These are phyloP conservation scores for Eutrema yunnanense DNA, from an alignment of 345 rosid species.

Conservation along the genomic window DNA sequence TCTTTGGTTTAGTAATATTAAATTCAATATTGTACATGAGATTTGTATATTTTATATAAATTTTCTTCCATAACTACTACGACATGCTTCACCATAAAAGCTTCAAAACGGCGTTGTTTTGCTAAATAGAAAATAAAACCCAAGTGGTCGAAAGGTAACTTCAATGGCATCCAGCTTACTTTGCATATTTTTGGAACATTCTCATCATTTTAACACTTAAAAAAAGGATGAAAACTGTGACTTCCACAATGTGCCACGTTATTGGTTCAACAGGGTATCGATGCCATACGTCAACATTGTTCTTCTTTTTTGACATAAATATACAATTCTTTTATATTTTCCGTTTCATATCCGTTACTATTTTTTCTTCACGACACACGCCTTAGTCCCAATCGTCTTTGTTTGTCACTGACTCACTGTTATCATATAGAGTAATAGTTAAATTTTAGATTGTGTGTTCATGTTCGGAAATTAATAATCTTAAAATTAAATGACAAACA, in stretches of 20 bases:
- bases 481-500: neutral
- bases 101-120: neutral
- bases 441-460: neutral
- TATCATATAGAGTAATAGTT: neutral
- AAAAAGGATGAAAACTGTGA: slow-evolving; percentile 24
- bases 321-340: neutral
- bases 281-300: slow-evolving; percentile 33
- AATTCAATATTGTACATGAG: neutral
- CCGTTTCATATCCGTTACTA: slow-evolving; percentile 5
- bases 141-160: slow-evolving; percentile 20
- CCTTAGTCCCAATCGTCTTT: neutral
- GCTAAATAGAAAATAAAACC: neutral
- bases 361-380: neutral
- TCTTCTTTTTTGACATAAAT: slow-evolving; percentile 1
- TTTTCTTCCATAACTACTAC: neutral
- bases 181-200: slow-evolving; percentile 35
- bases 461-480: neutral
- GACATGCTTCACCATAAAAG: neutral
- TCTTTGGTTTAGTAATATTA: neutral
- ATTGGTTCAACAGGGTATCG: slow-evolving; percentile 25
- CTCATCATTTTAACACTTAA: slow-evolving; percentile 33
- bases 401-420: too few species aligned
- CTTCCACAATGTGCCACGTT: slow-evolving; percentile 43
- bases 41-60: neutral
- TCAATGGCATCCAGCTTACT: slow-evolving; percentile 47